Conservation (phyloP, 805 yeast species). For the Yamadazyma insecticola region DNA sequence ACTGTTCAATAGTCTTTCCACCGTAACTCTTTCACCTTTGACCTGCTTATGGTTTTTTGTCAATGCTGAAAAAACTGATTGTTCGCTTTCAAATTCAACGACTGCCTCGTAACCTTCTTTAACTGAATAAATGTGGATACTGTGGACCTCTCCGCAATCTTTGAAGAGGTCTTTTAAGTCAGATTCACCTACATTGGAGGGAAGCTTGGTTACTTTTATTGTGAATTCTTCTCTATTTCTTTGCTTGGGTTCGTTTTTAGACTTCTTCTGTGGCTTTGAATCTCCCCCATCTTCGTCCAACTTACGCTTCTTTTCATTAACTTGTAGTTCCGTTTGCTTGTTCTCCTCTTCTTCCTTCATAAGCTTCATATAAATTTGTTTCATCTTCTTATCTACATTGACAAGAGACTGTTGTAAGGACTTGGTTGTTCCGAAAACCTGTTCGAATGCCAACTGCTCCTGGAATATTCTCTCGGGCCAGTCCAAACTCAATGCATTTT, state of each 20-base stretch:
- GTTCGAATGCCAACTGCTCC: constrained; percentile 38
- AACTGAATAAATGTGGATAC: constrained; percentile 20
- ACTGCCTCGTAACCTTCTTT: constrained; percentile 36
- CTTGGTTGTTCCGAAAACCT: constrained; percentile 24
- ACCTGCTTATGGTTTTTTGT: constrained; percentile 53
- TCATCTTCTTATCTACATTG: constrained; percentile 19
- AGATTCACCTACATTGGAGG: constrained; percentile 32
- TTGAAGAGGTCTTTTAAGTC: constrained; percentile 42
- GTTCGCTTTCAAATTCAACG: constrained; percentile 52
- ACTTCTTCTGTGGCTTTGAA: constrained; percentile 1
- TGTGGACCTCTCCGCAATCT: constrained; percentile 56
- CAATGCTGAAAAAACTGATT: constrained; percentile 51
- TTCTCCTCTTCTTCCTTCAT: constrained; percentile 4
- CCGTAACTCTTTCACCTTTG: constrained; percentile 39
- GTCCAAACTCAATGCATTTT: constrained; percentile 29
- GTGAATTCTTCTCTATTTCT: constrained; percentile 60
- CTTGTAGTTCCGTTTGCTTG: too few relatives aligned
- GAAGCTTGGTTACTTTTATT: constrained; percentile 49
- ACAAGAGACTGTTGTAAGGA: constrained; percentile 18
- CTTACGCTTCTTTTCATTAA: too few relatives aligned
- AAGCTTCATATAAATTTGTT: constrained; percentile 10
- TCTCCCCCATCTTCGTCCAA: too few relatives aligned
- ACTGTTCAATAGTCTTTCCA: constrained; percentile 40
- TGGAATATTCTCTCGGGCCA: constrained; percentile 48
- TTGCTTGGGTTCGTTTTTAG: constrained; percentile 2